A percentile compares a stretch with the other conserved stretches of the same genome.
Evolutionary conservation across 805 yeast genomes (phyloP).

Genomic region (Wickerhamomyces alni): DNA sequence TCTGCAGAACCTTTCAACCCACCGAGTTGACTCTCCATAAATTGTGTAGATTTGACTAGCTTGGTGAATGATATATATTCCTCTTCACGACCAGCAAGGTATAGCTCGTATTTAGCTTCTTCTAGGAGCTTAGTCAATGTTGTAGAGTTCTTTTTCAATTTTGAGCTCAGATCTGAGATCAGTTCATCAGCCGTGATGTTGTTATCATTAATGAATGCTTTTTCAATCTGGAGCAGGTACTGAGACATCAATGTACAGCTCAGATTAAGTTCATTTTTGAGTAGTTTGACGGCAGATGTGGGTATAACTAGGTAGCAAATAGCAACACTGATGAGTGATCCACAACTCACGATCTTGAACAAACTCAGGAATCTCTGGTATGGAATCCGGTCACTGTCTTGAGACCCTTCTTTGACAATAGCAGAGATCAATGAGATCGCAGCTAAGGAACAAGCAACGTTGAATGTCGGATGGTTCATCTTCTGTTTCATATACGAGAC

Average conservation of each 20-base stretch:
- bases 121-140: constrained; percentile 36
- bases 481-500: constrained; percentile 67
- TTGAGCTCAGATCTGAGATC: constrained; percentile 25
- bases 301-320: constrained; percentile 66
- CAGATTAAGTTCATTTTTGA: constrained; percentile 42
- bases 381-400: constrained; percentile 53
- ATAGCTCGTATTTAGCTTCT: constrained; percentile 61
- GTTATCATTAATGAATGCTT: constrained; percentile 42
- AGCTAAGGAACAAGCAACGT: constrained; percentile 76
- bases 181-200: constrained; percentile 31
- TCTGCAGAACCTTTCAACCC: constrained; percentile 66
- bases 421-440: constrained; percentile 66
- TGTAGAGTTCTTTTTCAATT: constrained; percentile 35
- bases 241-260: constrained; percentile 48
- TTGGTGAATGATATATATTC: constrained; percentile 41
- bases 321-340: constrained; percentile 52
- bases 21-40: constrained; percentile 51
- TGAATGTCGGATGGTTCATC: constrained; percentile 62
- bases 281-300: constrained; percentile 41
- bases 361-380: constrained; percentile 46
- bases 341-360: constrained; percentile 51
- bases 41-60: constrained; percentile 46
- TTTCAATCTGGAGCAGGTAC: constrained; percentile 39
- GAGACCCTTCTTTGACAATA: constrained; percentile 67
- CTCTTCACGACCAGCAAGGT: constrained; percentile 44